These are phyloP conservation scores for Paecilomyces sp. DNA, from an alignment of 2,329 filamentous ascomycete genomes.

Conservation along the genomic window DNA sequence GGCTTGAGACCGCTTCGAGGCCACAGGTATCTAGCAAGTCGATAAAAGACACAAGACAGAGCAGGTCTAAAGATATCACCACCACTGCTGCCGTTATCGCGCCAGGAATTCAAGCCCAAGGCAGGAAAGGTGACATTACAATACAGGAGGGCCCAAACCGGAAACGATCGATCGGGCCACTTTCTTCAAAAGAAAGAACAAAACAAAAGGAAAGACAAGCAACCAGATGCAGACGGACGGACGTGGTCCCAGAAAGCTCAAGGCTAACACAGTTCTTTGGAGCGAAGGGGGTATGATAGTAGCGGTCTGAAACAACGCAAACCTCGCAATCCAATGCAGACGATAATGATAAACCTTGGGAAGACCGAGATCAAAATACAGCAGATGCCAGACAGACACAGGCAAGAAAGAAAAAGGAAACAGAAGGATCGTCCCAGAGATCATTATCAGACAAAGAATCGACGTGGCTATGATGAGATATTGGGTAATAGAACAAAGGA, in stretches of 20 bases:
- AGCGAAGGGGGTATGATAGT: neutral
- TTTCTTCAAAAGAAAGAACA: conserved; percentile 9
- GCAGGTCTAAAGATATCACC: neutral
- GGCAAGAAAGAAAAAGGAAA: neutral
- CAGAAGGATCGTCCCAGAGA: conserved; percentile 1
- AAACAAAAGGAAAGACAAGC: neutral
- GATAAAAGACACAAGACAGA: neutral
- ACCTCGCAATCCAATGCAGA: neutral
- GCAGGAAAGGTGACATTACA: neutral
- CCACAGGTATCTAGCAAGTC: neutral
- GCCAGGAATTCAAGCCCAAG: neutral
- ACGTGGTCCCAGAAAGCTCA: neutral
- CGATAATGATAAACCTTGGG: neutral
- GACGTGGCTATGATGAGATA: neutral
- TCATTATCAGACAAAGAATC: conserved; percentile 1
- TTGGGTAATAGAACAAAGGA: neutral
- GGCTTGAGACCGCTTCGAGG: neutral
- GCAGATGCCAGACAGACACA: conserved; percentile 3
- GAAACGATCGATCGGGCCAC: neutral
- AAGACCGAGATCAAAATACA: conserved; percentile 1
- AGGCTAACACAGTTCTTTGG: conserved; percentile 7
- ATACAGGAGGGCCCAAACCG: neutral
- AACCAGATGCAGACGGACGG: neutral
- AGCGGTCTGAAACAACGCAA: conserved; percentile 1
- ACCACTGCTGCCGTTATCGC: neutral